Evolutionary conservation across 1,284 basidiomycete species (phyloP).

Genomic region (Rhodotorula sp.): DNA sequence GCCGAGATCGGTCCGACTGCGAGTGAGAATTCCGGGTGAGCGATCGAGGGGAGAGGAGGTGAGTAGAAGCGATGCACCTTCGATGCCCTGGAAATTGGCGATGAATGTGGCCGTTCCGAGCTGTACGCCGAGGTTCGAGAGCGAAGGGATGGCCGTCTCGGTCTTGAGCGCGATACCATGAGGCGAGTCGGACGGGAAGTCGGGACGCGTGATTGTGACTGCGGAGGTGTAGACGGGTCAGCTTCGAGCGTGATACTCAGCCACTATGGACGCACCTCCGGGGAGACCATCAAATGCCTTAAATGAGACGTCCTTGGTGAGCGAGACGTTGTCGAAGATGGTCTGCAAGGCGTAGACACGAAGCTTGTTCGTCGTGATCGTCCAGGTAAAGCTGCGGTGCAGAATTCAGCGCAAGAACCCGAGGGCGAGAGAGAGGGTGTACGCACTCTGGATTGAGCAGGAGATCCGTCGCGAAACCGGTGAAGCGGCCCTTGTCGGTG

Average conservation of each 20-base stretch:
- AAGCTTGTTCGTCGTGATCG: conserved; percentile 63
- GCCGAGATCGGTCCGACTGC: conserved; percentile 35
- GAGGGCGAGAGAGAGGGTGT: not conserved
- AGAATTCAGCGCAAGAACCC: not conserved
- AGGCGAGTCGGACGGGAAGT: conserved; percentile 41
- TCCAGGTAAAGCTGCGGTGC: conserved; percentile 61
- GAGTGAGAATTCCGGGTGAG: conserved; percentile 54
- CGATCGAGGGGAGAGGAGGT: not conserved
- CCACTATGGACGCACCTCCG: conserved; percentile 19
- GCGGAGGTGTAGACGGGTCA: not conserved
- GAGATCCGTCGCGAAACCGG: conserved; percentile 65
- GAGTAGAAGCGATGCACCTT: conserved; percentile 56
- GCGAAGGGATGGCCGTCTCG: conserved; percentile 65
- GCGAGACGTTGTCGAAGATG: conserved; percentile 64
- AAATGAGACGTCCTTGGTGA: conserved; percentile 65
- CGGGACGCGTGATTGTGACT: conserved; percentile 65
- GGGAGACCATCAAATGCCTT: conserved; percentile 58
- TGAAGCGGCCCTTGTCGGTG: conserved; percentile 53
- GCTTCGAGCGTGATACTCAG: not conserved
- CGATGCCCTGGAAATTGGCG: conserved; percentile 59
- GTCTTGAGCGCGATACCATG: conserved; percentile 71
- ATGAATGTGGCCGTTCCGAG: conserved; percentile 68
- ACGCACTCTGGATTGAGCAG: conserved; percentile 58
- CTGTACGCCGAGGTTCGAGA: conserved; percentile 67
- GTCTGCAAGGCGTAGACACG: conserved; percentile 67